Conservation (phyloP, 208 protist genomes). For the Trypanosoma caninum region DNA sequence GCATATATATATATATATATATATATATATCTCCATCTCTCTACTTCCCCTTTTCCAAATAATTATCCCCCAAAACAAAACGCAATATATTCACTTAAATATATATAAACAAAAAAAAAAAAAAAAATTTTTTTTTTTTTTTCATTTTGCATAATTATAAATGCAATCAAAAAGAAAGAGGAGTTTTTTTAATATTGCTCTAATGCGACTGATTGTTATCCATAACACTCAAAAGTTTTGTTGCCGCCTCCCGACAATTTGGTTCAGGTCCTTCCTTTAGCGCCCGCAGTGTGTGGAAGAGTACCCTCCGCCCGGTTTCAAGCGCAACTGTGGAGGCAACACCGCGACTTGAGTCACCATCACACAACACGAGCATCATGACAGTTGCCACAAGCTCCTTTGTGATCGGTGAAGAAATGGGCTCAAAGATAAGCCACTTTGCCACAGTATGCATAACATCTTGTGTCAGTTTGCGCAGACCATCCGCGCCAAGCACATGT, state of each 20-base stretch:
- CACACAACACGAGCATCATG: constrained; percentile 18
- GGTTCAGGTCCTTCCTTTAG: constrained; percentile 11
- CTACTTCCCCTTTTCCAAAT: too few relatives aligned
- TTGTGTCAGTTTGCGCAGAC: not conserved
- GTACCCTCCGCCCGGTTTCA: constrained; percentile 9
- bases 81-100: too few relatives aligned
- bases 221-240: constrained; percentile 8
- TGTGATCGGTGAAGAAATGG: constrained; percentile 19
- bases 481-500: constrained; percentile 6
- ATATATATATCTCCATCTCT: too few relatives aligned
- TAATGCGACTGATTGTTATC: constrained; percentile 1
- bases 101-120: too few relatives aligned
- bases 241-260: constrained; percentile 12
- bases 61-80: too few relatives aligned
- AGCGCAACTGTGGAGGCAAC: not conserved
- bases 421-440: constrained; percentile 24
- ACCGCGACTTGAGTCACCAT: not conserved
- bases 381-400: constrained; percentile 23
- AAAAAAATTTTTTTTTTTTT: too few relatives aligned
- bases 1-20: too few relatives aligned
- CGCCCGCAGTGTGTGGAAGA: constrained; percentile 15
- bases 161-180: too few relatives aligned
- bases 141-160: too few relatives aligned
- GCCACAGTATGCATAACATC: constrained; percentile 17
- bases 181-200: not conserved